Base-by-base conservation (phyloP, 1,284 basidiomycete genomes). In the Cutaneotrichosporon mucoides region DNA sequence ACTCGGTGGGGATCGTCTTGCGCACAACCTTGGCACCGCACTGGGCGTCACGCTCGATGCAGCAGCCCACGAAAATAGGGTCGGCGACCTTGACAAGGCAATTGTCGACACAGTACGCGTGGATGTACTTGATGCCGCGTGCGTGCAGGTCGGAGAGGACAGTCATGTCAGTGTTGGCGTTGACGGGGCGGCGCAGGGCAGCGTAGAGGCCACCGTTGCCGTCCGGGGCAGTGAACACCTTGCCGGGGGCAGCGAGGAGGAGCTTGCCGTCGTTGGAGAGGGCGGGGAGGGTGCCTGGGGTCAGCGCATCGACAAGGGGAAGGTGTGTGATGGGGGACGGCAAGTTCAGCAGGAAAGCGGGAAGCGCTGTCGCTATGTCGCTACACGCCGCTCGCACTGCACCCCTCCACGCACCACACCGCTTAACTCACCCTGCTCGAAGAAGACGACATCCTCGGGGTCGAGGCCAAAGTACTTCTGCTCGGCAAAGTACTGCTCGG, bases 31-130 rank as follows among this genome's bases (percentile, higher is more conserved):
- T 99, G 59, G 94, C 91, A 40, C 92, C 93, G 69, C 91, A 93
- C 66, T 92, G 88, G 11, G 90, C 88, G 62, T 87, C 81, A 69
- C 90, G 91, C 62, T 83, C 79, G 77, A 99, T 89, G 79, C 90
- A 90, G 79, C 89, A 93, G 40, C 96, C 96, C 68, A 99, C 79
- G 82, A 99, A 99, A 74, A 92, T 85, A 13, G 96, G 96, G 76
- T 99, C 96, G 57, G 93, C 95, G 58, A 99, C 92, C 65, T 88
- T 86, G 68, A 98, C 96, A 64, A 99, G 89, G 79, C 95, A 99
- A 82, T 99, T 99, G 83, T 99, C 96, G 69, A 99, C 95, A 70
- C 95, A 88, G 81, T 97, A 98, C 1, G 87, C 90, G 79, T 99
- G 95, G 47, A 99, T 83, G 79, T 94, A 97, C 62, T 86, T 83